Evolutionary conservation across 441 rosid species (phyloP).

Genomic region (Populus hybrid): DNA sequence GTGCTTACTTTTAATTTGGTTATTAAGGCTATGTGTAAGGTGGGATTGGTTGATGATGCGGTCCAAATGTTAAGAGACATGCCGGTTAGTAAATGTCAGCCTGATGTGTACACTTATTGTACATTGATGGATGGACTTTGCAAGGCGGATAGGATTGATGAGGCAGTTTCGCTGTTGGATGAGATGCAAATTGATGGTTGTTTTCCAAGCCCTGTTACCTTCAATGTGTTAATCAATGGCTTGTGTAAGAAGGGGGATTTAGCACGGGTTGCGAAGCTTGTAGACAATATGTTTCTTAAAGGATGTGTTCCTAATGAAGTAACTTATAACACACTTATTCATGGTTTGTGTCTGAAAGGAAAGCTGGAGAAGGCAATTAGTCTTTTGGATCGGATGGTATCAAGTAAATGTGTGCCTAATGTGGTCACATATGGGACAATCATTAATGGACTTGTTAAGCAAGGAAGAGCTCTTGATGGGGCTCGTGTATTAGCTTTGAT

Average conservation of each 20-base stretch:
- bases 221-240: conserved; percentile 80
- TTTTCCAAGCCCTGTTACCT: conserved; percentile 59
- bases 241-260: conserved; percentile 83
- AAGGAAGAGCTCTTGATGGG: conserved; percentile 58
- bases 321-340: conserved; percentile 85
- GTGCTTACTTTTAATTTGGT: conserved; percentile 70
- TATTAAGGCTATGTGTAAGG: conserved; percentile 67
- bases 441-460: conserved; percentile 81
- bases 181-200: conserved; percentile 96
- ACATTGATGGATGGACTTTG: conserved; percentile 95
- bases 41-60: conserved; percentile 69
- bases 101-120: conserved; percentile 80
- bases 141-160: conserved; percentile 71
- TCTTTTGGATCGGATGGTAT: conserved; percentile 77
- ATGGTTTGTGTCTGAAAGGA: conserved; percentile 81
- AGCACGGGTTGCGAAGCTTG: conserved; percentile 70
- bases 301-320: conserved; percentile 78
- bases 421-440: conserved; percentile 81
- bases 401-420: conserved; percentile 65
- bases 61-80: conserved; percentile 67
- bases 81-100: conserved; percentile 50
- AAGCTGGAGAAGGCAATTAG: conserved; percentile 80
- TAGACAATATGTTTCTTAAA: conserved; percentile 90
- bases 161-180: conserved; percentile 77
- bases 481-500: conserved; percentile 44